Percentiles rank a stretch among this genome's conserved stretches.
These are phyloP conservation scores for Plasmodium vivax DNA, from an alignment of 169 alveolate species.

Conservation along the genomic window DNA sequence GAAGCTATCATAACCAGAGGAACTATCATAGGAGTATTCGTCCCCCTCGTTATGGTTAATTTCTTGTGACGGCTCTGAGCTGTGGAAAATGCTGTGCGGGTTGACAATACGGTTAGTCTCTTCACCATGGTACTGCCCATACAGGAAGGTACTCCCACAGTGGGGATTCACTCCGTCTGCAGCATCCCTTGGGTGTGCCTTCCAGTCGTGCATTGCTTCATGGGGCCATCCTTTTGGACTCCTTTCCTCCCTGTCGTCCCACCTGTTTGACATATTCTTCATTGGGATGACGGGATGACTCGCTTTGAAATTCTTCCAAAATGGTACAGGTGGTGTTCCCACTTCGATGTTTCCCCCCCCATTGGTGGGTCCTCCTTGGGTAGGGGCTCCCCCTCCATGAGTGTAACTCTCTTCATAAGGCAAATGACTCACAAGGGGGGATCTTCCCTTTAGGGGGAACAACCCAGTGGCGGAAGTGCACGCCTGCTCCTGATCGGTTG, in stretches of 20 bases:
- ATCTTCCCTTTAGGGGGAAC: neutral
- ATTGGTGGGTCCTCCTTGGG: neutral
- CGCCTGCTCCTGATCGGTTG: neutral
- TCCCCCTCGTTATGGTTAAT: neutral
- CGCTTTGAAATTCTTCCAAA: neutral
- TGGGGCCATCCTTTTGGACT: neutral
- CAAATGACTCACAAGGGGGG: neutral
- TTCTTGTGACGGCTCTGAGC: neutral
- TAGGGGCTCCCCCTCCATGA: neutral
- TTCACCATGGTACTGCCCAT: neutral
- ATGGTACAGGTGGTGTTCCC: neutral
- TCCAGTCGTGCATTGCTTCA: neutral
- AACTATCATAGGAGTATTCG: conserved; percentile 51
- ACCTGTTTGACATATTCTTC: neutral
- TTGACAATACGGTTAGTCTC: neutral
- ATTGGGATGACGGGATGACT: neutral
- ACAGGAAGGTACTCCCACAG: neutral
- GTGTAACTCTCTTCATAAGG: neutral
- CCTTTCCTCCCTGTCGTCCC: neutral
- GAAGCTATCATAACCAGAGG: conserved; percentile 74
- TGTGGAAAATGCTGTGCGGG: neutral
- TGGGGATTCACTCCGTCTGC: neutral
- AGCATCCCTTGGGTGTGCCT: neutral
- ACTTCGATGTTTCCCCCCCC: neutral
- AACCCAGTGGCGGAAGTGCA: neutral